A percentile compares a stretch with the other conserved stretches of the same genome.
These are phyloP conservation scores for Aspergillus sp. DNA, from an alignment of 2,329 filamentous ascomycete genomes.

Conservation along the genomic window DNA sequence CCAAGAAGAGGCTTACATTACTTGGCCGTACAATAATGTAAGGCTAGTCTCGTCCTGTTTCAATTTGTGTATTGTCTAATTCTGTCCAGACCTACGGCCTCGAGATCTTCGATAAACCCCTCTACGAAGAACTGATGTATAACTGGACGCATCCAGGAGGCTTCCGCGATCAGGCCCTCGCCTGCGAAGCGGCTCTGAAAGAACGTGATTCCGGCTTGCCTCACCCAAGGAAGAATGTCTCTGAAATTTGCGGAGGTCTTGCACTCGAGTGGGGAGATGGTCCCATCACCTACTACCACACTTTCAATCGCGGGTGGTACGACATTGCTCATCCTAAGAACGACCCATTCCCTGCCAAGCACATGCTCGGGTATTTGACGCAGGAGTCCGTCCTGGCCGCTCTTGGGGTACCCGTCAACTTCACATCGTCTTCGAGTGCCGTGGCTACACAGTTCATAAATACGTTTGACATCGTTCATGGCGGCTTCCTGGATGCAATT, in stretches of 20 bases:
- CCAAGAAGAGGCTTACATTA: conserved; percentile 1
- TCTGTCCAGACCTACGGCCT: background rate
- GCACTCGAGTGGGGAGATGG: background rate
- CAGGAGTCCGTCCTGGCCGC: conserved; percentile 55
- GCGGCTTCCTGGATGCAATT: conserved; percentile 25
- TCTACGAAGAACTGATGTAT: background rate
- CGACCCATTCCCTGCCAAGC: background rate
- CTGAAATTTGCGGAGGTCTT: background rate
- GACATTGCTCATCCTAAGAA: conserved; percentile 2
- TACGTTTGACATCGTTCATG: conserved; percentile 38
- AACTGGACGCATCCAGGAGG: conserved; percentile 1
- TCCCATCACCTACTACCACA: background rate
- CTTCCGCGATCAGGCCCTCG: background rate
- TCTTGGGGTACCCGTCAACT: conserved; percentile 60
- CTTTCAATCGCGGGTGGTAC: background rate
- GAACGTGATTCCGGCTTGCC: background rate
- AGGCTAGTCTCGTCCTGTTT: background rate
- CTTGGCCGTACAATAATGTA: conserved; percentile 3
- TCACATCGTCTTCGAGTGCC: conserved; percentile 43
- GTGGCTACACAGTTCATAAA: conserved; percentile 47
- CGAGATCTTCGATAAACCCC: background rate
- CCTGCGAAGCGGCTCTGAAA: background rate
- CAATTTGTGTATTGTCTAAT: background rate
- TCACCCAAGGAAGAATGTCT: background rate
- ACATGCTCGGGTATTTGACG: conserved; percentile 49